Evolutionary conservation across 805 yeast species (phyloP), one percentile per base, ranked within the genome.

Genomic region (Candida nanaspora): DNA sequence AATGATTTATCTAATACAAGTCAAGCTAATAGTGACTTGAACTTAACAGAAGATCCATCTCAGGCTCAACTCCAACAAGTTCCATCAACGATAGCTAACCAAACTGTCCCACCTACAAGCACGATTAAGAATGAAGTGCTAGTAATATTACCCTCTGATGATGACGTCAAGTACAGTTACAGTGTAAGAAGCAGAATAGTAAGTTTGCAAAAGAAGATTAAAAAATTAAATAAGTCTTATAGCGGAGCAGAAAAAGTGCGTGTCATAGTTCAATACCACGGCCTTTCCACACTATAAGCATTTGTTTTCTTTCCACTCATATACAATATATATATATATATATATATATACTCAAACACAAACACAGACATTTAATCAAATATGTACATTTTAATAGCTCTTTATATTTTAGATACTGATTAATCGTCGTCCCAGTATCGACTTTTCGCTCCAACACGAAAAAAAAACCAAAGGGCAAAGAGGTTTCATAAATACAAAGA

Each of bases 161-260:
- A 72, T 47, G 80, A 74, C 46, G 61, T 76, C 41, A 76, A 76
- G 57, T 74, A 79, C 31, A 73, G 79, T 54, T 78, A 77, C 22
- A 68, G 76, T 49, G 80, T 77, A 13, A 66, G 78, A 46, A 69
- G 74, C 35, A 70, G 82, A 62, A 76, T 80, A 35, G 66, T 73
- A 35, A 70, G 76, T 0, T 57, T 80, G 38, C 85, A 79, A 49
- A 77, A 77, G 59, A 76, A 77, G 50, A 66, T 79, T 36, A 74
- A 78, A 53, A 76, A 76, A 52, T 61, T 79, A 46, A 49, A 72
- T 70, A 45, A 68, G 63, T 46, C 69, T 63, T 46, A 71, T 43
- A 52, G 47, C 26, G 55, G 75, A 46, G 58, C 68, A 1, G 77
- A 74, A 39, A 72, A 70, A 45, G 80, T 74, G 2, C 72, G 64